These are phyloP conservation scores for Phytophthora chlamydospora DNA, from an alignment of 352 stramenopile species.

Conservation along the genomic window DNA sequence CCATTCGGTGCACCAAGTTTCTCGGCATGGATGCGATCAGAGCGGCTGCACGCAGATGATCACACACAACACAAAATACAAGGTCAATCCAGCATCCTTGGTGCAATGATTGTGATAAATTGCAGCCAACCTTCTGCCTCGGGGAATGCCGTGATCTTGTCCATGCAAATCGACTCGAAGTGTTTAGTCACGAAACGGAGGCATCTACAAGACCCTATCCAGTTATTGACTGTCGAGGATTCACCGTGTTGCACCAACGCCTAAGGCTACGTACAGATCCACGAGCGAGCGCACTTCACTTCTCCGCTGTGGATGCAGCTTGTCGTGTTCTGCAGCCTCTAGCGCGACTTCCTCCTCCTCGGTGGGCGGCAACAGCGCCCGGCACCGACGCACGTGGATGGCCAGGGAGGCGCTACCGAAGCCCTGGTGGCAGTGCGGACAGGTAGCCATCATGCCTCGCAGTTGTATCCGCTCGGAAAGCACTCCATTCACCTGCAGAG, in stretches of 20 bases:
- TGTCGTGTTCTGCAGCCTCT: constrained; percentile 14
- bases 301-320: constrained; percentile 25
- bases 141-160: constrained; percentile 59
- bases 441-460: constrained; percentile 42
- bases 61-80: constrained; percentile 2
- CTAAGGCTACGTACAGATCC: constrained; percentile 49
- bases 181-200: constrained; percentile 68
- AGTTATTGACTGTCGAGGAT: neutral
- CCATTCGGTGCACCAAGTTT: constrained; percentile 70
- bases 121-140: constrained; percentile 60
- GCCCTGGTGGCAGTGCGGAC: constrained; percentile 61
- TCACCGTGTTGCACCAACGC: neutral
- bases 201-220: constrained; percentile 39
- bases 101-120: neutral
- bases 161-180: constrained; percentile 72
- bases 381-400: constrained; percentile 71
- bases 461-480: constrained; percentile 24
- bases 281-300: constrained; percentile 54
- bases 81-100: too few relatives aligned
- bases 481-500: constrained; percentile 26
- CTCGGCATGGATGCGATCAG: constrained; percentile 71
- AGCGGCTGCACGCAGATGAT: constrained; percentile 34
- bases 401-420: constrained; percentile 65
- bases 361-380: constrained; percentile 40
- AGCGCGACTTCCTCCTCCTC: constrained; percentile 30